A percentile compares a stretch with the other conserved stretches of the same genome.
These are phyloP conservation scores for Sclerotinia trifoliorum DNA, from an alignment of 2,329 filamentous ascomycete genomes.

Conservation along the genomic window DNA sequence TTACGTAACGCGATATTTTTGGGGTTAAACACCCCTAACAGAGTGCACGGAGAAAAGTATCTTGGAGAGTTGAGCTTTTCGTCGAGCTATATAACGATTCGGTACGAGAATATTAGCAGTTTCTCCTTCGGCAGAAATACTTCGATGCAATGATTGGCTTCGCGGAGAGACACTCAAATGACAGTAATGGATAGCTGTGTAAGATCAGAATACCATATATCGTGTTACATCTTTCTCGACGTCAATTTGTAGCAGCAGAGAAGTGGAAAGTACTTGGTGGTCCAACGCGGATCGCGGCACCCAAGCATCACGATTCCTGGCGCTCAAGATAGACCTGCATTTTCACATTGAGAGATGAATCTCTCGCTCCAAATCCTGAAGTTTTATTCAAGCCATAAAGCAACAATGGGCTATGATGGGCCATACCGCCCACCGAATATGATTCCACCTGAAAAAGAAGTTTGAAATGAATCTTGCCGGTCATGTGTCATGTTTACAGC, in stretches of 20 bases:
- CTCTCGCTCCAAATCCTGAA: background rate
- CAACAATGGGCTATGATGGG: background rate
- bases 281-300: background rate
- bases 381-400: background rate
- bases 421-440: background rate
- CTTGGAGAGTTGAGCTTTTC: background rate
- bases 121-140: background rate
- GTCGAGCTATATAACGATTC: background rate
- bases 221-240: background rate
- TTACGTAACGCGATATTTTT: background rate
- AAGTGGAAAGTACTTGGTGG: background rate
- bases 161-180: background rate
- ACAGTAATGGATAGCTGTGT: background rate
- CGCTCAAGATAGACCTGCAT: background rate
- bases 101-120: background rate
- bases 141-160: background rate
- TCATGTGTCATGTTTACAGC: background rate
- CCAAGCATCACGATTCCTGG: background rate
- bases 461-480: background rate
- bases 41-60: too few species aligned
- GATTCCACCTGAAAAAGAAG: background rate
- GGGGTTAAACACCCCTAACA: background rate
- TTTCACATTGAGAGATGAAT: too few species aligned
- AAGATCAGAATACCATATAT: background rate
- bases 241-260: background rate